Evolutionary conservation across 257 asterid genomes (phyloP).

Genomic region (Thymus mandschuricus): DNA sequence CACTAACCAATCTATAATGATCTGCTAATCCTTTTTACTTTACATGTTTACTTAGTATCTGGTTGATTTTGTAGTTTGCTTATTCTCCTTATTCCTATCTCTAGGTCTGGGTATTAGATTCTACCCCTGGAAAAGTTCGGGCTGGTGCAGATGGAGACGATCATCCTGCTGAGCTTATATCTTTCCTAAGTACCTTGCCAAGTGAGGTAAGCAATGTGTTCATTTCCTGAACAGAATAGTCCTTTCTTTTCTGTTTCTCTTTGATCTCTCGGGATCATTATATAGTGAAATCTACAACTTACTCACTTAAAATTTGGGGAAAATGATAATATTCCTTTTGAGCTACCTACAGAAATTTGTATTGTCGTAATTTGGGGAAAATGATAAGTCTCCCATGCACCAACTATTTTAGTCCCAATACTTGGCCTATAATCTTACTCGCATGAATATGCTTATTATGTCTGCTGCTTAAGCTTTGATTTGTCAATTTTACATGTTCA

Average conservation of each 20-base stretch:
- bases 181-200: slow-evolving; percentile 70
- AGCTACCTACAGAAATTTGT: not conserved
- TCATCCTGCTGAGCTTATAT: slow-evolving; percentile 93
- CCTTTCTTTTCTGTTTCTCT: slow-evolving; percentile 13
- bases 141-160: slow-evolving; percentile 97
- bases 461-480: slow-evolving; percentile 14
- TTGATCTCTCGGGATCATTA: slow-evolving; percentile 7
- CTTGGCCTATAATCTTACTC: slow-evolving; percentile 12
- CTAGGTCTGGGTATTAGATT: slow-evolving; percentile 94
- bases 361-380: not conserved
- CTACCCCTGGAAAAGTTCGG: slow-evolving; percentile 97
- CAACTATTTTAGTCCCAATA: not conserved
- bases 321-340: not conserved
- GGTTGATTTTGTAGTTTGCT: not conserved
- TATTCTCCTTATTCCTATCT: slow-evolving; percentile 13
- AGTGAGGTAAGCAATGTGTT: slow-evolving; percentile 55
- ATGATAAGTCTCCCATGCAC: not conserved
- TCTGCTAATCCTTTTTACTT: not conserved
- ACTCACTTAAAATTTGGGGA: not conserved
- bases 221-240: slow-evolving; percentile 7
- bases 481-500: slow-evolving; percentile 1
- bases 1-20: slow-evolving; percentile 14
- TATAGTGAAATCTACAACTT: not conserved
- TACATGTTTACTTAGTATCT: not conserved
- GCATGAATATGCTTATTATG: not conserved